Percentiles rank a stretch among this genome's conserved stretches.
Conservation (phyloP, 371 early-diverging fungal genomes). For the Mortierella sp. region DNA sequence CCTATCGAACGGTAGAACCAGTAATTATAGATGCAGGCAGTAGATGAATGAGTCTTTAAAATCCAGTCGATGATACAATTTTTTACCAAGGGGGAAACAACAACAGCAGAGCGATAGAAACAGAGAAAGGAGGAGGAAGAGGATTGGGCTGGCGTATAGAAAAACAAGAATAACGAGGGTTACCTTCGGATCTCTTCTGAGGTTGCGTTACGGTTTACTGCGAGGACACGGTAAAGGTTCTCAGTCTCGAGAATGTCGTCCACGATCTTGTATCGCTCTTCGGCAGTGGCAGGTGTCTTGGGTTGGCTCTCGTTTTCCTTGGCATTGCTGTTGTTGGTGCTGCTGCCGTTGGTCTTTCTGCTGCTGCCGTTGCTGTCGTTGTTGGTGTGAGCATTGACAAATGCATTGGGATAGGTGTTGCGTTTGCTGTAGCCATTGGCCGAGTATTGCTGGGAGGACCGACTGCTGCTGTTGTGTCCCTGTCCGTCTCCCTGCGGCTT, state of each 20-base stretch:
- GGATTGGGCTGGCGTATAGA: background rate
- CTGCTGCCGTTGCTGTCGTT: constrained; percentile 5
- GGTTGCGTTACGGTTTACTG: constrained; percentile 49
- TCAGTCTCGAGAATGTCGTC: constrained; percentile 55
- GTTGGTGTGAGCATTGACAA: background rate
- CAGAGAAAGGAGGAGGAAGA: background rate
- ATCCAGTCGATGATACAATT: background rate
- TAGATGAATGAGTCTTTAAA: background rate
- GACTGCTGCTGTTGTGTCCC: constrained; percentile 8
- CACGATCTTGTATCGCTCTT: constrained; percentile 52
- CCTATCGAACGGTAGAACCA: constrained; percentile 15
- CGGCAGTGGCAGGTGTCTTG: constrained; percentile 41
- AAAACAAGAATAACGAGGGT: background rate
- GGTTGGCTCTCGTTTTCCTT: constrained; percentile 18
- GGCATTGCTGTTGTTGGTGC: background rate
- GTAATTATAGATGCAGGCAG: background rate
- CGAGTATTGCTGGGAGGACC: background rate
- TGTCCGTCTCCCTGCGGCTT: constrained; percentile 15
- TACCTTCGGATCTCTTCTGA: constrained; percentile 56
- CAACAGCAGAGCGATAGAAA: background rate
- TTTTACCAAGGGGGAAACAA: background rate
- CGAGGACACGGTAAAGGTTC: constrained; percentile 51
- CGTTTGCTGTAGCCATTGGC: constrained; percentile 1
- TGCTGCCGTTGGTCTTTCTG: constrained; percentile 13
- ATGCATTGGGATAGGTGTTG: background rate